Evolutionary conservation across 139 green algal genomes (phyloP).

Genomic region (Medakamo hakoo): DNA sequence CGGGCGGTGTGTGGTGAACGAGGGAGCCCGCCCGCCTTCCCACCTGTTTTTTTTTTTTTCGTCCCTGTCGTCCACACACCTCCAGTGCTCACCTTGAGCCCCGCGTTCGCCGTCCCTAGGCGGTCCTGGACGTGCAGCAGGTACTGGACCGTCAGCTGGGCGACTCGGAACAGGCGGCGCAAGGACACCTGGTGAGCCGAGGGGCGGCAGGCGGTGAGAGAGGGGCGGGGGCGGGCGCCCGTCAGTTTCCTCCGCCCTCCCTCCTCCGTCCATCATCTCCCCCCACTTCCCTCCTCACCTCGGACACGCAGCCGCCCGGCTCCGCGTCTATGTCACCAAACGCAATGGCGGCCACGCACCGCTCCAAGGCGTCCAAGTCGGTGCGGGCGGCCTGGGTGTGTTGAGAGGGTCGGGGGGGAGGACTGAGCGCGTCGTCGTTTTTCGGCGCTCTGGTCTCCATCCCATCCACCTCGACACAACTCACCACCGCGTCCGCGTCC

Average conservation of each 20-base stretch:
- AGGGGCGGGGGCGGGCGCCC: too few relatives aligned
- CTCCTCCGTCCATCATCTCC: constrained; percentile 27
- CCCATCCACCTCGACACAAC: not conserved
- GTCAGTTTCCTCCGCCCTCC: too few relatives aligned
- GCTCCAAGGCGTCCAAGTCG: constrained; percentile 48
- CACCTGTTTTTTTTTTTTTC: too few relatives aligned
- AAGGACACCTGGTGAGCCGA: not conserved
- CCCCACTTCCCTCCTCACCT: constrained; percentile 16
- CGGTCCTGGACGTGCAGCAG: constrained; percentile 65
- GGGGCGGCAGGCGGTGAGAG: not conserved
- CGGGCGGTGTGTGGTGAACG: too few relatives aligned
- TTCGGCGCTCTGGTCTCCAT: too few relatives aligned
- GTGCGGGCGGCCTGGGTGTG: constrained; percentile 27
- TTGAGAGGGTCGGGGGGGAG: not conserved
- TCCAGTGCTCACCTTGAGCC: too few relatives aligned
- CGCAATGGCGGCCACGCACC: constrained; percentile 29
- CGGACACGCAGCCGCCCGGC: constrained; percentile 39
- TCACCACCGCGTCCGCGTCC: constrained; percentile 33
- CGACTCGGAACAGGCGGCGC: constrained; percentile 36
- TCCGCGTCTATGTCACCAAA: constrained; percentile 53
- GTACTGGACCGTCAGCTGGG: constrained; percentile 64
- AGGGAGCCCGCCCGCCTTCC: too few relatives aligned
- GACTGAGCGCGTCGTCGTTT: not conserved
- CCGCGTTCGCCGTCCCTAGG: too few relatives aligned
- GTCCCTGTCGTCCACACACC: too few relatives aligned